phyloP scores from a whole-genome alignment of 768 basidiomycete species.

The Russula olivacea region DNA sequence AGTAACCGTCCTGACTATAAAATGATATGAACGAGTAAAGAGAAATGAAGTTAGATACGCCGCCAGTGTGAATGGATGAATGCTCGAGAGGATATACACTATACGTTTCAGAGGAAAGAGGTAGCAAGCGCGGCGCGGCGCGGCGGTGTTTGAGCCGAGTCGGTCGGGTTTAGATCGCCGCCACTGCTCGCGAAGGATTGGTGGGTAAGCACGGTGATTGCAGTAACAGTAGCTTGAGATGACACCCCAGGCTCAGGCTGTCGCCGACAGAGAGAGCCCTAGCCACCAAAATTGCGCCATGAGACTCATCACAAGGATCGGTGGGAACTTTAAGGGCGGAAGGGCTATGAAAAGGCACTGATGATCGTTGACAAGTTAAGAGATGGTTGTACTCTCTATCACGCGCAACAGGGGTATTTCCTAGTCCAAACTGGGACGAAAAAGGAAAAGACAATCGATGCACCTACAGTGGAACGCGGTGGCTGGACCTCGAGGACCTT shows the following conservation, averaged over 20 bases:
- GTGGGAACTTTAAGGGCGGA: too few relatives aligned
- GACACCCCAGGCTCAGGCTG: too few relatives aligned
- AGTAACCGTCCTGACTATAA: too few relatives aligned
- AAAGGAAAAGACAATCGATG: slow-evolving; percentile 3
- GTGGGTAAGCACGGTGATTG: background rate
- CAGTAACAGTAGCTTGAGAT: too few relatives aligned
- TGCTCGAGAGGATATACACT: background rate
- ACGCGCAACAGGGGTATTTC: too few relatives aligned
- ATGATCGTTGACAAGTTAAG: background rate
- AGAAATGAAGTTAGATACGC: too few relatives aligned
- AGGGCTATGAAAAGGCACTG: background rate
- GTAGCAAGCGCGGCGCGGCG: too few relatives aligned
- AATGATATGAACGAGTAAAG: too few relatives aligned
- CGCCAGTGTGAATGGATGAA: background rate
- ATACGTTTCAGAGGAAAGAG: too few relatives aligned
- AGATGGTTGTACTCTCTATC: background rate
- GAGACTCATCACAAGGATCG: too few relatives aligned
- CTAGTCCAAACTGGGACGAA: background rate
- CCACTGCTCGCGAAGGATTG: background rate
- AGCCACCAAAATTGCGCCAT: too few relatives aligned
- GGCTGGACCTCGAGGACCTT: background rate
- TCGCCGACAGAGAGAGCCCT: too few relatives aligned
- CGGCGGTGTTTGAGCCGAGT: slow-evolving; percentile 1
- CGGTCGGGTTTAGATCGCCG: slow-evolving; percentile 5
- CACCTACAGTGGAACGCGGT: background rate